Conservation (phyloP, 805 yeast genomes). For the Peterozyma toletana region DNA sequence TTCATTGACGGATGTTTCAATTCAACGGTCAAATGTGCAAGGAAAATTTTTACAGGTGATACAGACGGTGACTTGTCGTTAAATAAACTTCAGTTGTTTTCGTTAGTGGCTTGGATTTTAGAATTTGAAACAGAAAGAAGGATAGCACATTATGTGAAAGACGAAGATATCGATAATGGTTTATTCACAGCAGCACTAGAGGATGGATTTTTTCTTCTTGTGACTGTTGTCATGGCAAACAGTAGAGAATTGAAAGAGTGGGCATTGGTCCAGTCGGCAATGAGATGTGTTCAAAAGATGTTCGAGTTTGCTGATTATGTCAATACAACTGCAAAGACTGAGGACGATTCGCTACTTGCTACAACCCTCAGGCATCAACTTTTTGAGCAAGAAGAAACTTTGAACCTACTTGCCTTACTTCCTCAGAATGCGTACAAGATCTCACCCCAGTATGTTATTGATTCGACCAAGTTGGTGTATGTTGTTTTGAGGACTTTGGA, state of each 20-base stretch:
- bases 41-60: constrained; percentile 37
- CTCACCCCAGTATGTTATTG: constrained; percentile 54
- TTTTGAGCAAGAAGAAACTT: constrained; percentile 58
- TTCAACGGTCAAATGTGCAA: constrained; percentile 46
- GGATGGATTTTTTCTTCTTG: constrained; percentile 51
- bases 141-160: not conserved
- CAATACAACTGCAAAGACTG: constrained; percentile 18
- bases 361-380: constrained; percentile 57
- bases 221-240: constrained; percentile 32
- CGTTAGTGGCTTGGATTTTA: constrained; percentile 69
- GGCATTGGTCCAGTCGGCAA: constrained; percentile 61
- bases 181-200: constrained; percentile 50
- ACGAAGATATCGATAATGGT: constrained; percentile 22
- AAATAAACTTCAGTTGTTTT: constrained; percentile 40
- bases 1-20: constrained; percentile 75
- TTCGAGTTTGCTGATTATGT: constrained; percentile 34
- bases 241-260: constrained; percentile 37
- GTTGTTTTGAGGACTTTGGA: constrained; percentile 63
- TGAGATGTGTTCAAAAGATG: constrained; percentile 60
- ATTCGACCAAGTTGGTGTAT: constrained; percentile 58
- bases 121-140: constrained; percentile 38
- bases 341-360: constrained; percentile 32
- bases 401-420: constrained; percentile 47
- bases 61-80: constrained; percentile 18
- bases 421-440: constrained; percentile 61